Base-by-base conservation (phyloP, 257 asterid species). In the Solanum chiquidenum region DNA sequence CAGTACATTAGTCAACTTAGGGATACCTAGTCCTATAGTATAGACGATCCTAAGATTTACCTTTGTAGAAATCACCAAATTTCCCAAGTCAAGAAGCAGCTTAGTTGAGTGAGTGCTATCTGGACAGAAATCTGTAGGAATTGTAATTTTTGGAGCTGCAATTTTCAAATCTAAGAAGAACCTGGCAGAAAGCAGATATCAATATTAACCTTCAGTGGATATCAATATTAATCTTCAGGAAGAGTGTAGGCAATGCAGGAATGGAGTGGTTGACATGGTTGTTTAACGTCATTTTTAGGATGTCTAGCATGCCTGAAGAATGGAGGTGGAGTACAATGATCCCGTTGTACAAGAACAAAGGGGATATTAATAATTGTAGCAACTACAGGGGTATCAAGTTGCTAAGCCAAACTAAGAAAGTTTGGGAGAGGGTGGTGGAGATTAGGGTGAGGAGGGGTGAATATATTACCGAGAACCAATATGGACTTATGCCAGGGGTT, bases 11-110 rank as follows among this genome's bases (percentile, higher is more conserved):
- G 84, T 69, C 84, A 86, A 52, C 60, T 52, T 49, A 14, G 55
- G 69, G 49, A 88, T 74, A 75, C 12, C 16, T 58, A 29, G 64
- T 37, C 37, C 46, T 29, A 18, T 20, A 71, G 58, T 84, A 71
- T 38, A 60, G 82, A 60, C 31, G 23, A 46, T 35, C 80, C 62
- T 66, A 29, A 87, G 88, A 88, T 75, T 79, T 91, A 94, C 99
- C 99, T 92, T 95, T 69, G 98, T 94, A 86, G 93, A 94, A 89
- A 97, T 95, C 73, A 94, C 91, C 85, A 97, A 92, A 91, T 95
- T 97, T 90, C 99, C 99, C 94, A 97, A 93, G 93, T 97, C 99
- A 85, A 97, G 98, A 64, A 97, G 92, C 90, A 97, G 99, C 93
- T 95, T 97, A 23, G 99, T 97, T 85, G 96, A 93, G 88, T 95